Percentiles rank a stretch among this genome's conserved stretches.
Conservation (phyloP, 2,329 filamentous ascomycete genomes). For the Tolypocladium nubicola region DNA sequence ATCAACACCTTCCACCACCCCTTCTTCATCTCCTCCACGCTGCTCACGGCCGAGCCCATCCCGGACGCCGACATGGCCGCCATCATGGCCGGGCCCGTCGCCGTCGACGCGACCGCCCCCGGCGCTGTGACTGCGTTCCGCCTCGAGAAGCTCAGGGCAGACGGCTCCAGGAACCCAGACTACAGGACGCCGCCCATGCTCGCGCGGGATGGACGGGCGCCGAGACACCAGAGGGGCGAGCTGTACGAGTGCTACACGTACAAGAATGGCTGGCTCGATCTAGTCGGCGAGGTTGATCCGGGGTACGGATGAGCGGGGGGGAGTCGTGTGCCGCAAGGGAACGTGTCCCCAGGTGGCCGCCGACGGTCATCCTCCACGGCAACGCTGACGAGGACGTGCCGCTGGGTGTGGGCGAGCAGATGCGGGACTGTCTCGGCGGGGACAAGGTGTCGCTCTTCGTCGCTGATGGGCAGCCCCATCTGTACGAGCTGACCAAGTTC, state of each 20-base stretch:
- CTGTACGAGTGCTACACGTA: slow-evolving; percentile 24
- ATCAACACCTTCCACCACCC: slow-evolving; percentile 24
- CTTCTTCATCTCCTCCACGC: slow-evolving; percentile 23
- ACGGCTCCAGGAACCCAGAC: slow-evolving; percentile 14
- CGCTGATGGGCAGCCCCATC: slow-evolving; percentile 14
- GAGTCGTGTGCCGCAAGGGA: slow-evolving; percentile 4
- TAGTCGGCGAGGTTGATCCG: slow-evolving; percentile 17
- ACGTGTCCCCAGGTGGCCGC: slow-evolving; percentile 15
- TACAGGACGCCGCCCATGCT: slow-evolving; percentile 5
- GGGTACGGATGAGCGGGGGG: slow-evolving; percentile 19
- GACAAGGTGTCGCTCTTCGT: slow-evolving; percentile 16
- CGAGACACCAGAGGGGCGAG: slow-evolving; percentile 7
- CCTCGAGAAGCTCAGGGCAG: slow-evolving; percentile 13
- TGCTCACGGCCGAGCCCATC: slow-evolving; percentile 16
- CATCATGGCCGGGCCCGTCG: slow-evolving; percentile 11
- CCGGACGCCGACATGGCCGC: slow-evolving; percentile 11
- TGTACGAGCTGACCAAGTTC: slow-evolving; percentile 17
- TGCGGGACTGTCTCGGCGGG: slow-evolving; percentile 13
- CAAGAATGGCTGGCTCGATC: slow-evolving; percentile 15
- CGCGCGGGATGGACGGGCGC: not conserved
- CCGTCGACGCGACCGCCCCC: slow-evolving; percentile 11
- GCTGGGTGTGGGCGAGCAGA: slow-evolving; percentile 14
- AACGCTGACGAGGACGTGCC: slow-evolving; percentile 17
- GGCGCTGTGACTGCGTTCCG: slow-evolving; percentile 11
- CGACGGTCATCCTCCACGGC: slow-evolving; percentile 23